phyloP scores from a whole-genome alignment of 371 early-diverging fungal genomes.

The Mortierella sp. region DNA sequence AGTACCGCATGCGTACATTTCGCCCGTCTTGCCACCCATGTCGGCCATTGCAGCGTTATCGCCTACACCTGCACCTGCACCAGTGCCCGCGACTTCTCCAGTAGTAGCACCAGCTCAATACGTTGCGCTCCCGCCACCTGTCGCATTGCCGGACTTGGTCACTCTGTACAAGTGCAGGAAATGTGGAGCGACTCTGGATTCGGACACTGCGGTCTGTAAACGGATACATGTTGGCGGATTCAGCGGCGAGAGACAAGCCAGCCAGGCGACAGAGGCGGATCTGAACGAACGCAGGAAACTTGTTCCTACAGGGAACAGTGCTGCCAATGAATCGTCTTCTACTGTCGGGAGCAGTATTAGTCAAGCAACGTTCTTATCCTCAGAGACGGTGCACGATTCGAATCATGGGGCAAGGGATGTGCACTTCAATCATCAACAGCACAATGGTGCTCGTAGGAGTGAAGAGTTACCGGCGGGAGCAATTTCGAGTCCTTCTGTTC shows the following conservation, averaged over 20 bases:
- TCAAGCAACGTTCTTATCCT: background rate
- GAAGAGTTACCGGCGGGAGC: background rate
- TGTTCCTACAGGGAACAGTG: background rate
- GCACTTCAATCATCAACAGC: slow-evolving; percentile 7
- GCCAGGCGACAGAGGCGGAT: slow-evolving; percentile 13
- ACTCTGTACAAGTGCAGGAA: slow-evolving; percentile 30
- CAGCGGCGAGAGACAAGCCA: slow-evolving; percentile 14
- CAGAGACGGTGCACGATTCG: background rate
- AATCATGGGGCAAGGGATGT: slow-evolving; percentile 34
- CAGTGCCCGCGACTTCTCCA: background rate
- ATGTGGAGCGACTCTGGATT: slow-evolving; percentile 36
- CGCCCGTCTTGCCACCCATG: background rate
- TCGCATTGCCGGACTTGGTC: slow-evolving; percentile 20
- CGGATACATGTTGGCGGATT: slow-evolving; percentile 21
- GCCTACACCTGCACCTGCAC: background rate
- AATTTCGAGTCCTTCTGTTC: background rate
- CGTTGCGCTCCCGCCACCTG: background rate
- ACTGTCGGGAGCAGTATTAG: background rate
- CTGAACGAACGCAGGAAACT: slow-evolving; percentile 10
- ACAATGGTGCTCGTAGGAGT: background rate
- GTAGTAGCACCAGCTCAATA: background rate
- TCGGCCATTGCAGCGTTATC: background rate
- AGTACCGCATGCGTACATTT: background rate
- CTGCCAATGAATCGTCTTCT: background rate
- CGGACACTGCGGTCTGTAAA: slow-evolving; percentile 39